Conservation (phyloP, 2,329 filamentous ascomycete species). For the Alternaria triticimaculans region DNA sequence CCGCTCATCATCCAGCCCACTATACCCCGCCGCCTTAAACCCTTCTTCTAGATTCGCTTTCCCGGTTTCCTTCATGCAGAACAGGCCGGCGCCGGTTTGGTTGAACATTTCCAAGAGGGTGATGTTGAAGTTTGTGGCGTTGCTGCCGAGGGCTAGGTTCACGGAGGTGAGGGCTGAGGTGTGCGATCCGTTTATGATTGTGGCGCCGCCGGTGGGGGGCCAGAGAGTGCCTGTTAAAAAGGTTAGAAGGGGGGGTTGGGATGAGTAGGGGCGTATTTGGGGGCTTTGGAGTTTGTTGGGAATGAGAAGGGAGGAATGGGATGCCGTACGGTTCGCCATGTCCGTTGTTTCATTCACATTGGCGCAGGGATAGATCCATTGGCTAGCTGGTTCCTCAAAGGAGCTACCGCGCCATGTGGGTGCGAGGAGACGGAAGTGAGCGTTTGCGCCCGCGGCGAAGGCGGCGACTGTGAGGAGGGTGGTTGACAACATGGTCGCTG, state of each 20-base stretch:
- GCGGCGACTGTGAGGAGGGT: conserved; percentile 27
- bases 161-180: conserved; percentile 55
- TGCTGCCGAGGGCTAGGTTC: conserved; percentile 54
- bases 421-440: conserved; percentile 53
- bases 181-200: conserved; percentile 52
- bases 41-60: conserved; percentile 32
- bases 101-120: conserved; percentile 54
- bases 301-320: neutral
- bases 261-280: too few relatives aligned
- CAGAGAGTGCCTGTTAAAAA: conserved; percentile 50
- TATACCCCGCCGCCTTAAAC: conserved; percentile 32
- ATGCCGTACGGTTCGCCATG: conserved; percentile 49
- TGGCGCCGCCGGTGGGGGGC: conserved; percentile 53
- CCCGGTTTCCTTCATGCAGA: conserved; percentile 52
- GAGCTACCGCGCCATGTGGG: conserved; percentile 54
- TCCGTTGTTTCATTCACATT: conserved; percentile 49
- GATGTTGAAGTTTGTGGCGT: conserved; percentile 55
- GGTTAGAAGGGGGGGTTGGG: too few relatives aligned
- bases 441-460: conserved; percentile 44
- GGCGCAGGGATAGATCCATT: conserved; percentile 53
- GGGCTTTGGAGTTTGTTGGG: too few relatives aligned
- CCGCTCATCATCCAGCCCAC: conserved; percentile 21
- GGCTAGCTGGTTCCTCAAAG: conserved; percentile 44
- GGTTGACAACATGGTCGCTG: conserved; percentile 25
- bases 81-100: conserved; percentile 56